Evolutionary conservation across 768 basidiomycete species (phyloP).

Genomic region (Naganishia onofrii): DNA sequence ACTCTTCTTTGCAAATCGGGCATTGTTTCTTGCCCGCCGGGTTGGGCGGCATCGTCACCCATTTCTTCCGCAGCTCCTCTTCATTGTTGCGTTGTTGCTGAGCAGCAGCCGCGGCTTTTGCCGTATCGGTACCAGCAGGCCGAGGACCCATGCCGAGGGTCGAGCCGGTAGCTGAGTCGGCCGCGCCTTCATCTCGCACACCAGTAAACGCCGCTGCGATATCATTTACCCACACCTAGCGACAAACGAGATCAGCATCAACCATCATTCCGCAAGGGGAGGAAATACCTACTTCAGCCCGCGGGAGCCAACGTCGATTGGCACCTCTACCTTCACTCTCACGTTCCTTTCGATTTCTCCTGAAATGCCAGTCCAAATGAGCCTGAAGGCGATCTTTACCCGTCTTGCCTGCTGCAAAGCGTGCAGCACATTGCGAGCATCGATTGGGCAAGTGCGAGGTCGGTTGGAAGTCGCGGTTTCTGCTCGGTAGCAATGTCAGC

Average conservation of each 20-base stretch:
- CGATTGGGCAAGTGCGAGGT: conserved; percentile 65
- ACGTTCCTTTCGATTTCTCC: conserved; percentile 64
- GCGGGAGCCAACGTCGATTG: conserved; percentile 83
- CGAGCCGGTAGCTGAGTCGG: background rate
- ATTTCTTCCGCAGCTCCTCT: conserved; percentile 62
- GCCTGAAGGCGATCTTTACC: conserved; percentile 77
- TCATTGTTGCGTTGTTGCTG: conserved; percentile 61
- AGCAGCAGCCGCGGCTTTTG: conserved; percentile 60
- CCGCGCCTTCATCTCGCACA: conserved; percentile 17
- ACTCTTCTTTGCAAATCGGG: conserved; percentile 90
- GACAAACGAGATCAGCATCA: conserved; percentile 15
- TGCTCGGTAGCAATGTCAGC: background rate
- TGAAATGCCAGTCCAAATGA: conserved; percentile 95
- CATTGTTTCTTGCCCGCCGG: conserved; percentile 81
- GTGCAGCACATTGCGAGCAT: conserved; percentile 90
- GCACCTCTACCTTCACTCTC: conserved; percentile 63
- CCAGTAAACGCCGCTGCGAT: conserved; percentile 30
- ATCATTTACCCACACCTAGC: conserved; percentile 85
- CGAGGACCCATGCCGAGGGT: conserved; percentile 24
- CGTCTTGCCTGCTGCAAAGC: conserved; percentile 69
- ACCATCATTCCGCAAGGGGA: background rate
- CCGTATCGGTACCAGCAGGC: conserved; percentile 43
- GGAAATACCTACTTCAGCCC: conserved; percentile 64
- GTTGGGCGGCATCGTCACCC: conserved; percentile 73
- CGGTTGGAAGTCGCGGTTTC: conserved; percentile 34